A percentile compares a stretch with the other conserved stretches of the same genome.
Conservation (phyloP, 345 rosid species). For the Rhodomyrtus tomentosa region DNA sequence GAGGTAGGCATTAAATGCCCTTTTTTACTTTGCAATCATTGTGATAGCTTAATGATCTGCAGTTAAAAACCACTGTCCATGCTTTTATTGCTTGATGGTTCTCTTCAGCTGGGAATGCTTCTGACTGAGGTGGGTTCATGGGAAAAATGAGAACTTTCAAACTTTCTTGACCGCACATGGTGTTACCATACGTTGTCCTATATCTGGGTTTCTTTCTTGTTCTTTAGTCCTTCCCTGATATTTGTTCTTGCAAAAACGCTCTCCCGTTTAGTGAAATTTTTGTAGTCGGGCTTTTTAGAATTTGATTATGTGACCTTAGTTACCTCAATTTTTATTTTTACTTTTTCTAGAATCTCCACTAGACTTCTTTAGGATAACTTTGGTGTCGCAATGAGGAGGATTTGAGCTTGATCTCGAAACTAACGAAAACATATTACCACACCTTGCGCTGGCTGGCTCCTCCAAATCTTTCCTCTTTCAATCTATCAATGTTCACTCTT, state of each 20-base stretch:
- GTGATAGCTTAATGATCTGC: neutral
- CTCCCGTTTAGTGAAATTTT: neutral
- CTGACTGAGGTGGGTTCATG: conserved; percentile 16
- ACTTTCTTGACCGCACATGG: neutral
- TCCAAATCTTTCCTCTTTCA: conserved; percentile 8
- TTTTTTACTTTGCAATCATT: conserved; percentile 16
- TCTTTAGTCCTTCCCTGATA: neutral
- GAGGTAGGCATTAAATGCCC: conserved; percentile 32
- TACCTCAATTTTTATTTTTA: neutral
- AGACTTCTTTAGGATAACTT: neutral
- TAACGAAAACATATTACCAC: neutral
- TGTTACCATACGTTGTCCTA: neutral
- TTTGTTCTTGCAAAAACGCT: neutral
- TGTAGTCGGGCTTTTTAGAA: neutral
- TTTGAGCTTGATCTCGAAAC: neutral
- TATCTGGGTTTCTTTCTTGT: neutral
- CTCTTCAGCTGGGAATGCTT: conserved; percentile 19
- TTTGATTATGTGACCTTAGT: neutral
- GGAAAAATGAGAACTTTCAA: conserved; percentile 3
- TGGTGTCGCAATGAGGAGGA: neutral
- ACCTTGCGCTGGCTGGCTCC: conserved; percentile 1
- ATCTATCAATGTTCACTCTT: conserved; percentile 11
- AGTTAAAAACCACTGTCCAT: neutral
- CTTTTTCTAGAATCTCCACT: neutral
- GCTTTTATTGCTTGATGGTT: conserved; percentile 13